Conservation (phyloP, 2,329 filamentous ascomycete genomes). For the Capronia coronata region DNA sequence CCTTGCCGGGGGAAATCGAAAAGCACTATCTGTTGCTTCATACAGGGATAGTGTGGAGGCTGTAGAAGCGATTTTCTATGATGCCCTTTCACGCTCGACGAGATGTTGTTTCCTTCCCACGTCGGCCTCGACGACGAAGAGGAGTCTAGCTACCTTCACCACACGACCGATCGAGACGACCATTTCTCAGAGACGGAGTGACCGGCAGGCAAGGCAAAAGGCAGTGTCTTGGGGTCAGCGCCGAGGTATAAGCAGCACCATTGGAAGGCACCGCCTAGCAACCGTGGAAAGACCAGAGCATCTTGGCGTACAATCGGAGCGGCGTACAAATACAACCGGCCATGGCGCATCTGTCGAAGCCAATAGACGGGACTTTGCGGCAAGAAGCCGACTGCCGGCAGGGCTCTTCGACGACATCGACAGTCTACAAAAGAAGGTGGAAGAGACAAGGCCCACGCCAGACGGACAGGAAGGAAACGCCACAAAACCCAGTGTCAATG, state of each 20-base stretch:
- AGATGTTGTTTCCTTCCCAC: neutral
- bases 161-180: neutral
- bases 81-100: constrained; percentile 5
- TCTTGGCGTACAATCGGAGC: neutral
- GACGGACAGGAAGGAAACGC: constrained; percentile 36
- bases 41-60: neutral
- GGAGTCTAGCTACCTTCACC: neutral
- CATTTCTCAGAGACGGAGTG: neutral
- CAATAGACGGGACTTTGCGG: constrained; percentile 23
- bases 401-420: constrained; percentile 25
- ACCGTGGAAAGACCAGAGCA: neutral
- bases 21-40: constrained; percentile 9
- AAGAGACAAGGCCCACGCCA: constrained; percentile 22
- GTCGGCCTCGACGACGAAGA: neutral
- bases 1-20: constrained; percentile 19
- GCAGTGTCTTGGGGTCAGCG: neutral
- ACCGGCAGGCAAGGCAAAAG: neutral
- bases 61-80: constrained; percentile 10
- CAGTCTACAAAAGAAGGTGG: constrained; percentile 19
- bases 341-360: constrained; percentile 19
- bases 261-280: neutral
- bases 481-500: constrained; percentile 8
- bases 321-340: neutral
- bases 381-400: constrained; percentile 18
- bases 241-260: constrained; percentile 4